Conservation (phyloP, 768 basidiomycete species). For the Daedaleopsis sinensis region DNA sequence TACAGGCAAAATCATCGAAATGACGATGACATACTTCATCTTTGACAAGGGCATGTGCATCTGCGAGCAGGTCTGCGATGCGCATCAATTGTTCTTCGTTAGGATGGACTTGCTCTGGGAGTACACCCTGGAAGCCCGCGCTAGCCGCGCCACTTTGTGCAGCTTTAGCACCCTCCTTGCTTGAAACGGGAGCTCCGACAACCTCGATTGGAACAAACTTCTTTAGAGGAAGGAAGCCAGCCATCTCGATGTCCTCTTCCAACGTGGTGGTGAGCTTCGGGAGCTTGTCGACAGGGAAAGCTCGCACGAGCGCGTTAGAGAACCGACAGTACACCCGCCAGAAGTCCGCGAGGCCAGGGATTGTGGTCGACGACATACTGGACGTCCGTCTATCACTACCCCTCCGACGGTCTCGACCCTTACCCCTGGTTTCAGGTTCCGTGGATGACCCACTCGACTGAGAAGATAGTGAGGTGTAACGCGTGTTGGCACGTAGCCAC, state of each 20-base stretch:
- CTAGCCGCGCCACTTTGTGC: neutral
- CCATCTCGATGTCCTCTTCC: slow-evolving; percentile 90
- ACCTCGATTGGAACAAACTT: slow-evolving; percentile 51
- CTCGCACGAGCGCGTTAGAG: slow-evolving; percentile 54
- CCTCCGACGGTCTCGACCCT: slow-evolving; percentile 30
- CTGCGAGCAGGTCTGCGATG: slow-evolving; percentile 79
- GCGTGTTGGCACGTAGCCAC: slow-evolving; percentile 82
- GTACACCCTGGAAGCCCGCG: slow-evolving; percentile 6
- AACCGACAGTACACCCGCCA: slow-evolving; percentile 78
- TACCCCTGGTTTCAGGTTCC: slow-evolving; percentile 23
- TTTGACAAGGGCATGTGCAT: slow-evolving; percentile 62
- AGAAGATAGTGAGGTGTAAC: slow-evolving; percentile 57
- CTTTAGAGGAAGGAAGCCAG: slow-evolving; percentile 84
- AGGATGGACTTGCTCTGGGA: slow-evolving; percentile 63
- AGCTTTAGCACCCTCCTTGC: slow-evolving; percentile 4
- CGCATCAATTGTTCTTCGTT: slow-evolving; percentile 97
- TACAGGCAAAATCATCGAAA: neutral
- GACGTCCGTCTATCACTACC: slow-evolving; percentile 34
- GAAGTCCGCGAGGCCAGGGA: slow-evolving; percentile 51
- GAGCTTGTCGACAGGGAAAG: slow-evolving; percentile 70
- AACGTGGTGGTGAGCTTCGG: slow-evolving; percentile 62
- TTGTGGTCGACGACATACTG: slow-evolving; percentile 35
- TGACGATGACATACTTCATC: slow-evolving; percentile 50
- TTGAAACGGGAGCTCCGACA: slow-evolving; percentile 11
- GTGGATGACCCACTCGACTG: neutral